Conservation (phyloP, 2,329 filamentous ascomycete species). For the Phialophora verrucosa region DNA sequence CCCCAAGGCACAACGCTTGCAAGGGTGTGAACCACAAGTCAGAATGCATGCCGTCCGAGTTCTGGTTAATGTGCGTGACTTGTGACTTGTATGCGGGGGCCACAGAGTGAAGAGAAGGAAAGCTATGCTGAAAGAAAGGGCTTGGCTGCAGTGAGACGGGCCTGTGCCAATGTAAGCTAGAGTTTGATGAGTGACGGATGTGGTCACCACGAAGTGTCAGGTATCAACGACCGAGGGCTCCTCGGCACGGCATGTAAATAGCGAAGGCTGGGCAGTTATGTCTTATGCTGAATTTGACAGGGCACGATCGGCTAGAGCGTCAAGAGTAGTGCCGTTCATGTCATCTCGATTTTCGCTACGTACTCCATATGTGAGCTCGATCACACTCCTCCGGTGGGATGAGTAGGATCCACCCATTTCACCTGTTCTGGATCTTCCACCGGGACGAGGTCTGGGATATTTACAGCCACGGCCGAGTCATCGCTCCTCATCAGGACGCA, state of each 20-base stretch:
- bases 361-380: neutral
- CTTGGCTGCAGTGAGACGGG: neutral
- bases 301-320: neutral
- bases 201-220: neutral
- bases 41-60: neutral
- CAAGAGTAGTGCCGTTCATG: neutral
- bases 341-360: neutral
- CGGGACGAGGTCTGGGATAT: constrained; percentile 51
- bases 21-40: neutral
- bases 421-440: constrained; percentile 52
- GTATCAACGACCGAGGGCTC: neutral
- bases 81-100: neutral
- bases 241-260: neutral
- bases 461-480: constrained; percentile 53
- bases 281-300: neutral
- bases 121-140: no score
- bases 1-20: no score
- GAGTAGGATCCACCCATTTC: constrained; percentile 55
- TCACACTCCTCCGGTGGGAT: constrained; percentile 44
- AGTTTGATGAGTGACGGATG: neutral
- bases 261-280: neutral
- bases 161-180: neutral
- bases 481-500: constrained; percentile 53
- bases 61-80: neutral
- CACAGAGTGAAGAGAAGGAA: neutral